phyloP scores from a whole-genome alignment of 2,329 filamentous ascomycete species.

The Colletotrichum sp. region DNA sequence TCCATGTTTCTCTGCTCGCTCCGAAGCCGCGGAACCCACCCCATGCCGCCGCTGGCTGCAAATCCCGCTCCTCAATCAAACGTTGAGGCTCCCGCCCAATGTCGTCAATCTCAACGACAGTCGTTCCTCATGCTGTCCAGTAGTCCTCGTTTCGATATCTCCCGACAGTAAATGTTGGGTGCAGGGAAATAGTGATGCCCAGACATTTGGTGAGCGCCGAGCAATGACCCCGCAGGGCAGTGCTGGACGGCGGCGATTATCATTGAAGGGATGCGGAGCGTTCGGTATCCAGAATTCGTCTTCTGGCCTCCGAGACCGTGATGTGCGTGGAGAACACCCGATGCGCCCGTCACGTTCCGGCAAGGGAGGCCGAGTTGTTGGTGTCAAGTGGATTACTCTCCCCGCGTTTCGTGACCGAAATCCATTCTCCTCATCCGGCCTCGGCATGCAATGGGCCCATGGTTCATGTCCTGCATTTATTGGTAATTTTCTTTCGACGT shows the following conservation, averaged over 20 bases:
- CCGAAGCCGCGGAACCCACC: slow-evolving; percentile 6
- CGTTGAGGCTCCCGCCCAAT: slow-evolving; percentile 11
- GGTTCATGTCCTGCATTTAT: neutral
- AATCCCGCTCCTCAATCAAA: slow-evolving; percentile 1
- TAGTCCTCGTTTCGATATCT: neutral
- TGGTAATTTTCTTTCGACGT: neutral
- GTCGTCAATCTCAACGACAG: slow-evolving; percentile 18
- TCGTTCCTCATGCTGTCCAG: neutral
- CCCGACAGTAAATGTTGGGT: neutral
- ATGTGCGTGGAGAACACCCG: neutral
- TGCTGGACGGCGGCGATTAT: slow-evolving; percentile 7
- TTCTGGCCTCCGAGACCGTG: slow-evolving; percentile 16
- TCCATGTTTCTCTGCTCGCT: neutral
- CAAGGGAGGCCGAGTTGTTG: neutral
- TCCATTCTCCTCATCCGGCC: slow-evolving; percentile 6
- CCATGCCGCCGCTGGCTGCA: neutral
- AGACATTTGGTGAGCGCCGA: slow-evolving; percentile 12
- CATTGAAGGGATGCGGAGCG: slow-evolving; percentile 1
- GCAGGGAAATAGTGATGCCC: neutral
- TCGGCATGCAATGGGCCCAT: slow-evolving; percentile 2
- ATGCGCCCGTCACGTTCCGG: neutral
- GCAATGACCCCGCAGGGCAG: slow-evolving; percentile 17
- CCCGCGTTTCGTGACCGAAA: slow-evolving; percentile 2
- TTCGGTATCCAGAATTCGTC: slow-evolving; percentile 10
- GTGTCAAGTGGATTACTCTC: neutral